A percentile compares a stretch with the other conserved stretches of the same genome.
Conservation (phyloP, 2,329 filamentous ascomycete species). For the Berkeleyomyces rouxiae region DNA sequence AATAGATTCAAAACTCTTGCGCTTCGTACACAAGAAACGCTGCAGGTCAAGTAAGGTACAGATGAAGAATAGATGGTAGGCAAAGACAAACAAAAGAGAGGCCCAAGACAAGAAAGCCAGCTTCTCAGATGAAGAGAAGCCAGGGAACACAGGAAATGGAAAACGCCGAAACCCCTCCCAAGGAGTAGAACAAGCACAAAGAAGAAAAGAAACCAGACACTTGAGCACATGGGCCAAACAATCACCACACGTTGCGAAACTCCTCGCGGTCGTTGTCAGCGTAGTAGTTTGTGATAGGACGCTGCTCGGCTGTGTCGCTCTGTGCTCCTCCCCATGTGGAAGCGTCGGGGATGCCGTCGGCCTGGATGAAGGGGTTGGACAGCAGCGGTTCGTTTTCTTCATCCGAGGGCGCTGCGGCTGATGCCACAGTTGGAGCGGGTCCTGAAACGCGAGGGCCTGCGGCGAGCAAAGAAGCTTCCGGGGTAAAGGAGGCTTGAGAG, state of each 20-base stretch:
- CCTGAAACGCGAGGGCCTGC: background rate
- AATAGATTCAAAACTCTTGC: background rate
- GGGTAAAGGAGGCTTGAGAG: background rate
- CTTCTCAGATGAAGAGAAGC: background rate
- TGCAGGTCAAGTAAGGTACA: background rate
- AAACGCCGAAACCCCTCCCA: background rate
- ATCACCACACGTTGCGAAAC: conserved; percentile 31
- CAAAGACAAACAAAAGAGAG: background rate
- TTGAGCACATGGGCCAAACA: background rate
- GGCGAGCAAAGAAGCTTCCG: background rate
- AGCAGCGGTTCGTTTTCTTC: background rate
- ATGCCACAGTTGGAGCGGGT: background rate
- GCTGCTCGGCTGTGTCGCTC: background rate
- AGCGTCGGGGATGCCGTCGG: background rate
- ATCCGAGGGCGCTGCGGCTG: background rate
- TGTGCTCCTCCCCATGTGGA: background rate
- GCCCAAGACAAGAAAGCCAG: background rate
- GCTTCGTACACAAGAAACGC: no score
- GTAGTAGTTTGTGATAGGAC: conserved; percentile 16
- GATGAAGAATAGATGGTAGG: background rate
- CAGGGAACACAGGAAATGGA: background rate
- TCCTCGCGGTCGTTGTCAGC: conserved; percentile 25
- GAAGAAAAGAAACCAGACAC: background rate
- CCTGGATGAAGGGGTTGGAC: conserved; percentile 10
- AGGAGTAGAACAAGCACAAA: background rate